Conservation (phyloP, 306 rosid genomes). For the Amphicarpaea edgeworthii region DNA sequence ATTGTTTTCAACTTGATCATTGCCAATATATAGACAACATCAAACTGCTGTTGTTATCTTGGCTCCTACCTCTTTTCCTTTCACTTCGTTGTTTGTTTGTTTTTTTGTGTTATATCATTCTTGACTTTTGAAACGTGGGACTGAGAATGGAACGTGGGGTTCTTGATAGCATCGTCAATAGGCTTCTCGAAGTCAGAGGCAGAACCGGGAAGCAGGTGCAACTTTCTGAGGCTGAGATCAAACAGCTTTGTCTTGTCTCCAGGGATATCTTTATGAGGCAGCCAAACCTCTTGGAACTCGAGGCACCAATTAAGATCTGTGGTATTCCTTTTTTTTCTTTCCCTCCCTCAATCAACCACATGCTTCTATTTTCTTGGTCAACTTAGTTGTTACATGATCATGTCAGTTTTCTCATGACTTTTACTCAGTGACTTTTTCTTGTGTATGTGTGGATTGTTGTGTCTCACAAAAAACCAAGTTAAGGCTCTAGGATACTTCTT, state of each 20-base stretch:
- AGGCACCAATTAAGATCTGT: conserved; percentile 88
- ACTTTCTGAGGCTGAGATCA: conserved; percentile 78
- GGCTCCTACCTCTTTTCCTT: not conserved
- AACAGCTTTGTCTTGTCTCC: conserved; percentile 78
- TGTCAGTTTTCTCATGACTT: conserved; percentile 26
- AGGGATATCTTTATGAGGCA: conserved; percentile 73
- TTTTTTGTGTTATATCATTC: no score
- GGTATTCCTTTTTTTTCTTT: conserved; percentile 59
- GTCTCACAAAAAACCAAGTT: not conserved
- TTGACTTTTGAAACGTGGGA: conserved; percentile 19
- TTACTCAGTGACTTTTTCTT: conserved; percentile 28
- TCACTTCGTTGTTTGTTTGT: conserved; percentile 31
- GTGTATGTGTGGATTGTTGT: not conserved
- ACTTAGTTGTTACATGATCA: not conserved
- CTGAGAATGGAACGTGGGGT: conserved; percentile 63
- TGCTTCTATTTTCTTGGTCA: conserved; percentile 18
- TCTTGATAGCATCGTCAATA: conserved; percentile 72
- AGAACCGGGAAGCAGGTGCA: conserved; percentile 77
- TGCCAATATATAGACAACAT: conserved; percentile 17
- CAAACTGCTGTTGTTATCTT: conserved; percentile 14
- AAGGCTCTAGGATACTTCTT: not conserved
- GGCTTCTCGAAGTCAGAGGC: conserved; percentile 72
- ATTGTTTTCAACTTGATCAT: not conserved
- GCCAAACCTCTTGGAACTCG: conserved; percentile 86
- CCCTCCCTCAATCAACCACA: conserved; percentile 13